These are phyloP conservation scores for Trifolium subterraneum DNA, from an alignment of 306 rosid species.

Conservation along the genomic window DNA sequence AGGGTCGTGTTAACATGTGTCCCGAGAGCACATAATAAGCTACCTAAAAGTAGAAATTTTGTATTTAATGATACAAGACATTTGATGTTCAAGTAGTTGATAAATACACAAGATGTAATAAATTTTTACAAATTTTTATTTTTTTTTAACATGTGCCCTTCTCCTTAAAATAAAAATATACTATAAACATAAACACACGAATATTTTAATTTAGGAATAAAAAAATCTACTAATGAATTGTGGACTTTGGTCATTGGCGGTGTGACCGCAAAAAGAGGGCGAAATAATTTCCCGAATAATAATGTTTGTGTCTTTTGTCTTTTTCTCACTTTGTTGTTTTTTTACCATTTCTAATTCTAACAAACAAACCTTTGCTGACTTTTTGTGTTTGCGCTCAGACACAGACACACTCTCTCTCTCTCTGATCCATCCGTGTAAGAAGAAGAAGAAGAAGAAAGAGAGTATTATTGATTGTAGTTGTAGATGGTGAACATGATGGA, in stretches of 20 bases:
- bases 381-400: neutral
- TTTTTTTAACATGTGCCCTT: too few relatives aligned
- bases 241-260: slow-evolving; percentile 14
- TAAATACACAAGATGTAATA: too few relatives aligned
- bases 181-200: neutral
- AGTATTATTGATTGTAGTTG: neutral
- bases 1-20: too few relatives aligned
- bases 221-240: neutral
- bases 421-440: neutral
- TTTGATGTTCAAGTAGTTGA: too few relatives aligned
- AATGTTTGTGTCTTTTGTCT: slow-evolving; percentile 42
- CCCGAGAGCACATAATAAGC: too few relatives aligned
- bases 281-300: neutral
- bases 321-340: slow-evolving; percentile 1
- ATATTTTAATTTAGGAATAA: neutral
- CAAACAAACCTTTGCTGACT: slow-evolving; percentile 36
- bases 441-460: too few relatives aligned
- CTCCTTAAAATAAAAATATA: too few relatives aligned
- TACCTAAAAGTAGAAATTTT: too few relatives aligned
- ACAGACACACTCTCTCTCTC: neutral
- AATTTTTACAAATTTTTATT: too few relatives aligned
- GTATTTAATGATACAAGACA: too few relatives aligned
- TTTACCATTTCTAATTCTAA: neutral
- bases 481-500: slow-evolving; percentile 57
- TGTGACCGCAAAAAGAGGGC: slow-evolving; percentile 24